These are phyloP conservation scores for Argentina anserina DNA, from an alignment of 306 rosid genomes.

Conservation along the genomic window DNA sequence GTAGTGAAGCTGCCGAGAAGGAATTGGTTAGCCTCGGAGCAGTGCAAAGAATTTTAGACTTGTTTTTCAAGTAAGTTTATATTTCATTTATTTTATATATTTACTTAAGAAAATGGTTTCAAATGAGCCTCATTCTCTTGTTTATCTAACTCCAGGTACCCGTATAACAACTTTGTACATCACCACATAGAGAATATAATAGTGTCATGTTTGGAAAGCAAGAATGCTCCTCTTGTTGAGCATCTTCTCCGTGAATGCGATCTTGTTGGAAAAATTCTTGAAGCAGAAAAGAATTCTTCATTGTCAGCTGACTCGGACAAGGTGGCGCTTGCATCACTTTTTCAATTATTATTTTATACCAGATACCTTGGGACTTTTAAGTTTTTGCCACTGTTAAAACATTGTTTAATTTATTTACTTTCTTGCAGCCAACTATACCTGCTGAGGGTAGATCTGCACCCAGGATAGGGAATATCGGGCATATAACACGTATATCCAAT, in stretches of 20 bases:
- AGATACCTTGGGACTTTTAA: background rate
- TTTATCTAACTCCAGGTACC: slow-evolving; percentile 60
- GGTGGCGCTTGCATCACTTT: slow-evolving; percentile 35
- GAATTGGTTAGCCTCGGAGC: slow-evolving; percentile 84
- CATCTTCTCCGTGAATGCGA: slow-evolving; percentile 76
- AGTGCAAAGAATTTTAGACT: slow-evolving; percentile 65
- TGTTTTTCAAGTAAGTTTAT: slow-evolving; percentile 81
- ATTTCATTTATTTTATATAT: background rate
- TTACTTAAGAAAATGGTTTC: slow-evolving; percentile 16
- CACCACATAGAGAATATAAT: slow-evolving; percentile 83
- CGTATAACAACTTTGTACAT: slow-evolving; percentile 92
- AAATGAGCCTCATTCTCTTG: slow-evolving; percentile 27
- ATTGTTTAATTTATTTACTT: slow-evolving; percentile 7
- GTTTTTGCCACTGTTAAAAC: slow-evolving; percentile 8
- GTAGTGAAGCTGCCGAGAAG: slow-evolving; percentile 88
- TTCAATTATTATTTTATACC: slow-evolving; percentile 4
- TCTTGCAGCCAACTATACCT: slow-evolving; percentile 75
- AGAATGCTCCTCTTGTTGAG: slow-evolving; percentile 64
- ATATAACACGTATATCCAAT: slow-evolving; percentile 88
- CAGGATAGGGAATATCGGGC: slow-evolving; percentile 89
- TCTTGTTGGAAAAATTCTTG: slow-evolving; percentile 71
- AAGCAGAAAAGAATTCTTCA: slow-evolving; percentile 62
- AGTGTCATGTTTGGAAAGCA: slow-evolving; percentile 83
- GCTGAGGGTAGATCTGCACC: slow-evolving; percentile 69
- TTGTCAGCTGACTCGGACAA: slow-evolving; percentile 55